Evolutionary conservation across 345 rosid species (phyloP), one percentile per base, ranked within the genome.

Genomic region (Eutrema yunnanense): DNA sequence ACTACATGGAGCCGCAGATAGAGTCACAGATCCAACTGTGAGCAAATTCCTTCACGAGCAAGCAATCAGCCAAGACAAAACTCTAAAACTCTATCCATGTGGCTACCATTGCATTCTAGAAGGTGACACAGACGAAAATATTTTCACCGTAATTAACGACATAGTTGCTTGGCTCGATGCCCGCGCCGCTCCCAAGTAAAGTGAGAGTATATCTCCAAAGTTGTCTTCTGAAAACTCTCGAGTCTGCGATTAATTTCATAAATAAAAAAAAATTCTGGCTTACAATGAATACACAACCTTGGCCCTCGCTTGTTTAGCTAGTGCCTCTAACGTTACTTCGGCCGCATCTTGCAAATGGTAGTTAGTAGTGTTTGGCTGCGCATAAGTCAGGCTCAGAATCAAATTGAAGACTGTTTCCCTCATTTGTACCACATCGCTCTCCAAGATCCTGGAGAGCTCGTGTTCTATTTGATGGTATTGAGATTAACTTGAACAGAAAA

Each of bases 41-140:
- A 94, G 98, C 81, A 71, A 72, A 73, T 94, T 94, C 78, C 95
- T 94, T 11, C 85, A 87, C 16, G 82, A 89, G 46, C 78, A 80
- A 61, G 88, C 96, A 62, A 82, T 91, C 1, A 89, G 96, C 84
- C 72, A 80, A 69, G 97, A 91, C 80, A 94, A 91, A 77, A 91
- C 95, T 13, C 71, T 94, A 22, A 89, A 89, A 84, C 89, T 94
- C 8, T 94, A 94, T 57, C 88, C 89, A 14, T 91, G 74, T 32
- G 90, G 96, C 32, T 94, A 85, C 81, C 98, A 94, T 81, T 82
- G 92, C 82, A 89, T 94, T 75, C 89, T 91, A 6, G 96, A 94
- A 85, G 97, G 97, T 14, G 98, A 91, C 73, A 90, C 92, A 8
- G 97, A 88, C 62, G 89, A 85, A 55, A 81, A 82, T 59, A 91